Conservation (phyloP, 352 stramenopile genomes). For the Globisporangium polare region DNA sequence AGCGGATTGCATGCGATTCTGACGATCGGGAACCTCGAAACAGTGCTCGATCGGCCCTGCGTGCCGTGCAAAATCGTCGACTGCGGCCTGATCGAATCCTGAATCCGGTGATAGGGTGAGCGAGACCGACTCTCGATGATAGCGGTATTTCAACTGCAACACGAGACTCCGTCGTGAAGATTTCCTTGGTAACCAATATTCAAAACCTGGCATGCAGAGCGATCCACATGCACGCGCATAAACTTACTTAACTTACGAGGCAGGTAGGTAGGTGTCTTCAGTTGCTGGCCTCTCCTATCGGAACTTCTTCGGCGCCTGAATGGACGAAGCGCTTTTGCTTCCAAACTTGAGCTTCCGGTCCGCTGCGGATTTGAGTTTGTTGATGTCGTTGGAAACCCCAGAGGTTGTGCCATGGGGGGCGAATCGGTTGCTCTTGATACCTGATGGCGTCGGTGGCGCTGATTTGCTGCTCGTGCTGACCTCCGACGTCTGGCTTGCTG, state of each 20-base stretch:
- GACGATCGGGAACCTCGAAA: no score
- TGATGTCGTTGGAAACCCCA: slow-evolving; percentile 9
- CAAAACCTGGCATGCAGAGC: not conserved
- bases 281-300: slow-evolving; percentile 2
- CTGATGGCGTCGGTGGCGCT: slow-evolving; percentile 2
- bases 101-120: no score
- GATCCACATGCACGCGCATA: not conserved
- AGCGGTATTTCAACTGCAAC: not conserved
- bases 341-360: slow-evolving; percentile 19
- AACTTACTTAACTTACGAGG: slow-evolving; percentile 13
- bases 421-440: slow-evolving; percentile 8
- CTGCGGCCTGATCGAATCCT: no score
- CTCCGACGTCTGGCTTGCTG: not conserved
- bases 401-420: not conserved
- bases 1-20: no score
- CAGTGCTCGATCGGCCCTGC: no score
- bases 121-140: no score
- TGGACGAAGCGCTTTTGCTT: slow-evolving; percentile 7
- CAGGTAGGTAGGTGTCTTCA: not conserved
- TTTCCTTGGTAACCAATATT: slow-evolving; percentile 1
- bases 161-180: not conserved
- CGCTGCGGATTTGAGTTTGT: slow-evolving; percentile 6
- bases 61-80: no score
- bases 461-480: slow-evolving; percentile 4
- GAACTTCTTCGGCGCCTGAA: slow-evolving; percentile 16